Evolutionary conservation across 495 filamentous ascomycete species (phyloP).

Genomic region (Eremomyces bilateralis): DNA sequence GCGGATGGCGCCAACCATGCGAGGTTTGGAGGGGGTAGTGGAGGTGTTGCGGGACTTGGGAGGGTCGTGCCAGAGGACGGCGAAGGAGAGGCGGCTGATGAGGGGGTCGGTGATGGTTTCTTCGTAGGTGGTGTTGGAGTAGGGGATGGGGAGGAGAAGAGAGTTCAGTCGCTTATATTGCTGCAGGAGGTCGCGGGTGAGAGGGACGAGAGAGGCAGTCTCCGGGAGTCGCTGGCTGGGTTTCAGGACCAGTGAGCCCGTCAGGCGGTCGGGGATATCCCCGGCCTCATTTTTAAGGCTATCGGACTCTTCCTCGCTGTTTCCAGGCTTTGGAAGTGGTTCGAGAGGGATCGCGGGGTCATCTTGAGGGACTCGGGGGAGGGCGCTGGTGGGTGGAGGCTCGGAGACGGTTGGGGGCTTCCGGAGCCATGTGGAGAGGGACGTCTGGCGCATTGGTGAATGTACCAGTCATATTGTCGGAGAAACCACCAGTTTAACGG

Average conservation of each 20-base stretch:
- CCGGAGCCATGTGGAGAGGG: slow-evolving; percentile 18
- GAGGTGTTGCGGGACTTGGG: slow-evolving; percentile 4
- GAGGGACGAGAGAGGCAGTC: slow-evolving; percentile 15
- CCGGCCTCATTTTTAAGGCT: not conserved
- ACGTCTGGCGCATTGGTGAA: slow-evolving; percentile 19
- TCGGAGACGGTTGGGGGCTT: slow-evolving; percentile 12
- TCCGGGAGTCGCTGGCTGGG: slow-evolving; percentile 11
- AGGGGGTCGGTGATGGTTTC: slow-evolving; percentile 45
- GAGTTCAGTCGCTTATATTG: slow-evolving; percentile 62
- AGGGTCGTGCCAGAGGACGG: slow-evolving; percentile 45
- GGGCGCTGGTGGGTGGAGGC: not conserved
- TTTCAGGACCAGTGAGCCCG: not conserved
- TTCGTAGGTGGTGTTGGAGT: slow-evolving; percentile 70
- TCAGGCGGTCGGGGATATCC: not conserved
- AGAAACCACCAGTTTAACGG: too few relatives aligned
- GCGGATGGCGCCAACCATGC: slow-evolving; percentile 59
- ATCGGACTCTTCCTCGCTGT: not conserved
- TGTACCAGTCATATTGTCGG: too few relatives aligned
- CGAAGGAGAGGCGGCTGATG: slow-evolving; percentile 49
- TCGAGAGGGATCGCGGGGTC: not conserved
- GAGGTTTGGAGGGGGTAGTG: slow-evolving; percentile 7
- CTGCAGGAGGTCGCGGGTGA: slow-evolving; percentile 30
- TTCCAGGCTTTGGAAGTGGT: too few relatives aligned
- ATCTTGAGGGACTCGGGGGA: not conserved
- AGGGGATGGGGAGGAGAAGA: slow-evolving; percentile 68